Evolutionary conservation across 2,329 filamentous ascomycete genomes (phyloP).

Genomic region (Fusarium chuoi): DNA sequence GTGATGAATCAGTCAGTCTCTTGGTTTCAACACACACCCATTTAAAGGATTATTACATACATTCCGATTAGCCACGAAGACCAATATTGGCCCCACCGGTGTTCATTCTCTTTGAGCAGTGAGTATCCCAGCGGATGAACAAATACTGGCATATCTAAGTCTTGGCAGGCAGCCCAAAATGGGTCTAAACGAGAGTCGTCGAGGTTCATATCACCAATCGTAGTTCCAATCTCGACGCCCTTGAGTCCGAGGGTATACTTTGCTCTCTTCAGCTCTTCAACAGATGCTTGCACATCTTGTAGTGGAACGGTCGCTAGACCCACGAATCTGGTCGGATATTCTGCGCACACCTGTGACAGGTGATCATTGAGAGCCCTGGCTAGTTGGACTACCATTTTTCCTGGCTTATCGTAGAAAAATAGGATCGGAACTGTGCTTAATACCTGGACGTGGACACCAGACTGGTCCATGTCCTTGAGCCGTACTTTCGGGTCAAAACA

Average conservation of each 20-base stretch:
- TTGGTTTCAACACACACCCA: accelerated
- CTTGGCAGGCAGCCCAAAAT: neutral
- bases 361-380: neutral
- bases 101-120: neutral
- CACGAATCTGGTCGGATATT: neutral
- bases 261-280: neutral
- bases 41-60: neutral
- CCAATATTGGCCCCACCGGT: neutral
- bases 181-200: neutral
- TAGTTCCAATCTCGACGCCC: neutral
- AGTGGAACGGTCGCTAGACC: neutral
- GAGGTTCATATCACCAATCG: neutral
- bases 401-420: neutral
- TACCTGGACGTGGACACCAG: neutral
- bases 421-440: neutral
- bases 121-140: neutral
- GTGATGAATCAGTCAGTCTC: accelerated
- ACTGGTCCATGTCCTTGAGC: neutral
- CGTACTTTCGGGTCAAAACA: neutral
- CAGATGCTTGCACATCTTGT: neutral
- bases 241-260: neutral
- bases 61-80: neutral
- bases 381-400: neutral
- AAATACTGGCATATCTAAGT: neutral
- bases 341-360: neutral